Base-by-base conservation (phyloP, 2,329 filamentous ascomycete species). In the Pseudogymnoascus sp. region DNA sequence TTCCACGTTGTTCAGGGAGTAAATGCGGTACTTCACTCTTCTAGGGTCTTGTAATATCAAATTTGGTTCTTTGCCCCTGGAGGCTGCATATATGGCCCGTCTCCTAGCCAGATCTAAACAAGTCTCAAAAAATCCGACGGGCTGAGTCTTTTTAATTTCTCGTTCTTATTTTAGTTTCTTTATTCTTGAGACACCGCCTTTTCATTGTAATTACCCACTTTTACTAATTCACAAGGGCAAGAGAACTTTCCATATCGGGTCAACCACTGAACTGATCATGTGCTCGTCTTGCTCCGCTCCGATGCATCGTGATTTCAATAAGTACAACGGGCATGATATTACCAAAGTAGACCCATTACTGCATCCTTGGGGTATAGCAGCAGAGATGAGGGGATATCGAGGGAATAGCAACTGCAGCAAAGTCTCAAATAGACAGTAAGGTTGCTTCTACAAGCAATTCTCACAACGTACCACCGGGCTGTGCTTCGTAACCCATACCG, bases 231-330 rank as follows among this genome's bases (percentile, higher is more conserved):
- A 31, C 14, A 53, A 53, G 46, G 26, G 46, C 46, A 53, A 53
- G 46, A 53, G 26, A 53, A 53, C 26, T 53, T 50, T 53, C 46
- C 46, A 53, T 53, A 53, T 53, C 14, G 43, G 43, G 43, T n/a
- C 43, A 53, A 53, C 24, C 43, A 53, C 6, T 28, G 43, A 31
- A 53, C 43, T 53, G 43, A 53, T 53, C 43, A 53, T 53, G 43
- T 53, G 43, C 43, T 53, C 31, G 24, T 24, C 43, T 31, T 53
- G 43, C 43, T 53, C 43, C 43, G 43, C 43, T 53, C 31, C 43
- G 43, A 53, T 53, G 43, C 43, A 53, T 53, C 46, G 46, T 53
- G 46, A 53, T 53, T 53, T 53, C 46, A 53, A 31, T 53, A 53
- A 53, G 46, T 53, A 53, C 46, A 53, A 16, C 26, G n/a, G n/a